Percentiles rank a stretch among this genome's conserved stretches.
phyloP scores from a whole-genome alignment of 1,284 basidiomycete species.

The Athelia sp. region DNA sequence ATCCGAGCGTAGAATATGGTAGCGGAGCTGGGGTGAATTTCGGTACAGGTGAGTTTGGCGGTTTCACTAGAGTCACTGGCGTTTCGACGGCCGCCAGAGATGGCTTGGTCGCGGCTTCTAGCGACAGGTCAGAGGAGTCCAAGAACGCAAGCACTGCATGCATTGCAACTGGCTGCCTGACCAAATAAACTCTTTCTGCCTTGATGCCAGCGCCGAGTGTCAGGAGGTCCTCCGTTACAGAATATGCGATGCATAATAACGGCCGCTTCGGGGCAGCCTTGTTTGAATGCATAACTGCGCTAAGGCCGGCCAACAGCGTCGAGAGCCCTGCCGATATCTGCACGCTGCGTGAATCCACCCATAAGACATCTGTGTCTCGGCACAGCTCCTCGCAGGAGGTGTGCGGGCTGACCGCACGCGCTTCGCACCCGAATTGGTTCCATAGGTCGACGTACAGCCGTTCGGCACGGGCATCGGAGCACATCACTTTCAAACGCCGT shows the following conservation, averaged over 20 bases:
- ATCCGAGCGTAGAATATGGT: too few relatives aligned
- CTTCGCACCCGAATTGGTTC: slow-evolving; percentile 14
- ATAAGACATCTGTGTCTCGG: slow-evolving; percentile 17
- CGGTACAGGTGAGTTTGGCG: too few relatives aligned
- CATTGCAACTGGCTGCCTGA: slow-evolving; percentile 23
- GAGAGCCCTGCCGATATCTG: neutral
- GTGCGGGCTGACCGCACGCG: slow-evolving; percentile 5
- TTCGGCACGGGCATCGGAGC: slow-evolving; percentile 8
- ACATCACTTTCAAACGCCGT: neutral
- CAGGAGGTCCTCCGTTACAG: neutral
- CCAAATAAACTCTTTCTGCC: slow-evolving; percentile 18
- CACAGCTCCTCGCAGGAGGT: slow-evolving; percentile 12
- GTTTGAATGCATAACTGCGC: too few relatives aligned
- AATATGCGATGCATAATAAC: neutral
- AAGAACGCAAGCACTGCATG: slow-evolving; percentile 16
- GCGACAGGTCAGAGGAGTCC: slow-evolving; percentile 1
- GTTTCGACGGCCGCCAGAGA: too few relatives aligned
- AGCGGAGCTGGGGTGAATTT: too few relatives aligned
- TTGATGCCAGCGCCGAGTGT: neutral
- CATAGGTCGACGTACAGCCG: slow-evolving; percentile 17
- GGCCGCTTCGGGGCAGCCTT: too few relatives aligned
- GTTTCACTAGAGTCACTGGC: too few relatives aligned
- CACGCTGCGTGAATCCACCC: slow-evolving; percentile 21
- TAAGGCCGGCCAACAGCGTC: too few relatives aligned
- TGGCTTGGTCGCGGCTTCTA: too few relatives aligned